Conservation (phyloP, 1,284 basidiomycete genomes). For the Rhodofomes roseus region DNA sequence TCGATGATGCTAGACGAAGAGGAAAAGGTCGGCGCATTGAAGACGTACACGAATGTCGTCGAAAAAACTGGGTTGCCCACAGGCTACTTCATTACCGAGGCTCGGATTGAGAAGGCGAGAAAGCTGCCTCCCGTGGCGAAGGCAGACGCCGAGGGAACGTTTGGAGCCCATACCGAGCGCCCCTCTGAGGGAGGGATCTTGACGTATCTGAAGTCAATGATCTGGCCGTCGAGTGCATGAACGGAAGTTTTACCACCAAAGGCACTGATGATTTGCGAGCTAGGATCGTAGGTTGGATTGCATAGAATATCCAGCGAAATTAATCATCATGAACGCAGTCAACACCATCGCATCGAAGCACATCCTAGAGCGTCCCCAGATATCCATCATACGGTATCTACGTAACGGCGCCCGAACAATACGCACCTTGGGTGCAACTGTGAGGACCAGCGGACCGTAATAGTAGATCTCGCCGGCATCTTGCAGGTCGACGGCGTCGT, state of each 20-base stretch:
- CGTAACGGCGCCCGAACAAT: neutral
- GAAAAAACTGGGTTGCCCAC: slow-evolving; percentile 1
- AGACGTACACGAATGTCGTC: neutral
- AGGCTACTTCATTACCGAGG: slow-evolving; percentile 3
- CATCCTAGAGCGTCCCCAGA: neutral
- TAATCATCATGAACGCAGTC: no score
- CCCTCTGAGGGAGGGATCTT: no score
- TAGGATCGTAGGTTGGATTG: no score
- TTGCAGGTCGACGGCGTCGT: slow-evolving; percentile 31
- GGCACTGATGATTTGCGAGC: no score
- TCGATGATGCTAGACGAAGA: slow-evolving; percentile 1
- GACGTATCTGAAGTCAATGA: neutral
- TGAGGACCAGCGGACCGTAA: slow-evolving; percentile 46
- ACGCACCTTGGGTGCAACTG: slow-evolving; percentile 51
- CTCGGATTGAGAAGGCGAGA: neutral
- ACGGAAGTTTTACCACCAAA: no score
- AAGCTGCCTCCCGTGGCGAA: slow-evolving; percentile 3
- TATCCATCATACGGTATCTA: neutral
- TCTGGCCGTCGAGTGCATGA: neutral
- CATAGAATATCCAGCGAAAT: no score
- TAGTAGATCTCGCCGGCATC: slow-evolving; percentile 36
- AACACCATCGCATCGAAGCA: slow-evolving; percentile 1
- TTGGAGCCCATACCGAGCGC: neutral
- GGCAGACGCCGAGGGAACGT: neutral
- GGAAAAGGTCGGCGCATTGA: neutral